Conservation (phyloP, 2,329 filamentous ascomycete species). For the Dactylellina haptotyla region DNA sequence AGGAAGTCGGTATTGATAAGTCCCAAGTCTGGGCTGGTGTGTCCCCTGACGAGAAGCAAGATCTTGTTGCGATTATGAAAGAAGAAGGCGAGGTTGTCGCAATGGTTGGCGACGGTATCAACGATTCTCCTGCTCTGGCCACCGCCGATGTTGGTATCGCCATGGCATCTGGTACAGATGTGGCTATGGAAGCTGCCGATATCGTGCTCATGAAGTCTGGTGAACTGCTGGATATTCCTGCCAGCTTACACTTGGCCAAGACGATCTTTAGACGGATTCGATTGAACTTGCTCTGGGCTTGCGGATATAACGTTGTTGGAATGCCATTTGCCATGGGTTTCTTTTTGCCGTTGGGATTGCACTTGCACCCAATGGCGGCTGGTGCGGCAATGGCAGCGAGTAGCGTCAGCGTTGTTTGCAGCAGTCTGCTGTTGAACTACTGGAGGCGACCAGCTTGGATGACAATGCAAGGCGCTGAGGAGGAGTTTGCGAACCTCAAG, state of each 20-base stretch:
- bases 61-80: conserved; percentile 82
- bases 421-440: conserved; percentile 82
- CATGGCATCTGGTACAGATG: conserved; percentile 90
- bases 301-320: conserved; percentile 88
- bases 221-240: conserved; percentile 91
- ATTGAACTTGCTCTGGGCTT: conserved; percentile 91
- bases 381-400: conserved; percentile 93
- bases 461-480: conserved; percentile 74
- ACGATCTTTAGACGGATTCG: conserved; percentile 93
- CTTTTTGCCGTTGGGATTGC: conserved; percentile 86
- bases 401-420: conserved; percentile 87
- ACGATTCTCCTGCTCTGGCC: conserved; percentile 93
- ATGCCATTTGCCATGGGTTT: conserved; percentile 97
- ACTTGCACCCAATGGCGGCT: conserved; percentile 92
- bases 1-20: conserved; percentile 79
- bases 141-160: conserved; percentile 94
- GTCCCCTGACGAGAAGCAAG: conserved; percentile 88
- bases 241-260: conserved; percentile 80
- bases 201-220: conserved; percentile 94
- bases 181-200: conserved; percentile 96
- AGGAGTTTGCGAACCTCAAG: conserved; percentile 63
- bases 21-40: conserved; percentile 86
- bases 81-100: conserved; percentile 79
- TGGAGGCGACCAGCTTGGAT: conserved; percentile 90
- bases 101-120: conserved; percentile 99